These are phyloP conservation scores for Citropsis articulata DNA, from an alignment of 345 rosid species.

Conservation along the genomic window DNA sequence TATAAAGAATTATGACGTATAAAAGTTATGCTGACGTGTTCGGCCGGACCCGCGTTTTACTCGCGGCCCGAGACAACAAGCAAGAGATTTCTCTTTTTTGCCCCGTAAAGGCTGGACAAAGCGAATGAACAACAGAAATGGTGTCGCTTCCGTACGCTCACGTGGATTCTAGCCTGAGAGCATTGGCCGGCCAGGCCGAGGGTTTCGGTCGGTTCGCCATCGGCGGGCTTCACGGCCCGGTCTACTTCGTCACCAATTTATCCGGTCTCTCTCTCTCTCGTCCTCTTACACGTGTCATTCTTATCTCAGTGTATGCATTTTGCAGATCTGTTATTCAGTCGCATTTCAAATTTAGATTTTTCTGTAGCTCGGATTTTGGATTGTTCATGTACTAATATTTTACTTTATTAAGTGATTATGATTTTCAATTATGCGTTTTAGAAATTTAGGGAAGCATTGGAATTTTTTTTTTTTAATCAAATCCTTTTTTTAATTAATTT, in stretches of 20 bases:
- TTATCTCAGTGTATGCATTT: neutral
- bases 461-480: too few relatives aligned
- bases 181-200: slow-evolving; percentile 81
- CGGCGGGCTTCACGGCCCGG: slow-evolving; percentile 76
- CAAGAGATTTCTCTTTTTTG: neutral
- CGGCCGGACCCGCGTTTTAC: neutral
- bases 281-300: neutral
- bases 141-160: slow-evolving; percentile 56
- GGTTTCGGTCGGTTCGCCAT: slow-evolving; percentile 82
- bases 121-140: neutral
- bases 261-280: slow-evolving; percentile 36
- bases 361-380: too few relatives aligned
- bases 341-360: too few relatives aligned
- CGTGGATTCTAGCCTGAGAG: slow-evolving; percentile 66
- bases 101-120: neutral
- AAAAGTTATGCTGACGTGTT: neutral
- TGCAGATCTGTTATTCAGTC: too few relatives aligned
- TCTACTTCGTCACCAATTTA: slow-evolving; percentile 66
- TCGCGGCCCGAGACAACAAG: neutral
- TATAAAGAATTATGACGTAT: neutral
- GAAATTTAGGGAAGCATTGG: too few relatives aligned
- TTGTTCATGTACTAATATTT: too few relatives aligned
- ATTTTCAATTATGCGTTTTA: too few relatives aligned
- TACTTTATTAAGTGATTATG: too few relatives aligned
- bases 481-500: too few relatives aligned